phyloP scores from a whole-genome alignment of 1,139 yeast genomes.

The Geotrichum fermentans region DNA sequence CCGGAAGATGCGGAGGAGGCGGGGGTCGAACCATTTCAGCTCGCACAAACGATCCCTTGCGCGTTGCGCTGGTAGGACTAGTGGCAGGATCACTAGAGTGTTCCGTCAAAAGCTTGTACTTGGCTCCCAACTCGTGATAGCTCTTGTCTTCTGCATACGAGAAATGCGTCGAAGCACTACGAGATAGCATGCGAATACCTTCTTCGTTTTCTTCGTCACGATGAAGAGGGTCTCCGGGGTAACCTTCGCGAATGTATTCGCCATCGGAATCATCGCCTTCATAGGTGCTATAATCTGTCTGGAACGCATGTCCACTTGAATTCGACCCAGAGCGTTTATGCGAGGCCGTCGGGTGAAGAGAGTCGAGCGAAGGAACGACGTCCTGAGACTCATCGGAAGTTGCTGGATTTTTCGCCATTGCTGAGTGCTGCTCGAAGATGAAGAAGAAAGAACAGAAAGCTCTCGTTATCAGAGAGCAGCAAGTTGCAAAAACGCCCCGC shows the following conservation, averaged over 20 bases:
- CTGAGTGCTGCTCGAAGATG: neutral
- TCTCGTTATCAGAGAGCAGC: too few relatives aligned
- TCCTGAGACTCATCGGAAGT: conserved; percentile 9
- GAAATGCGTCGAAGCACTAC: conserved; percentile 37
- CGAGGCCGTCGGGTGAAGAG: neutral
- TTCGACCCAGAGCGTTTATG: neutral
- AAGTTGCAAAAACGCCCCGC: too few relatives aligned
- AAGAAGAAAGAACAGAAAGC: too few relatives aligned
- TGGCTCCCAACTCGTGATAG: conserved; percentile 66
- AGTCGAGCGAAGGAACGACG: conserved; percentile 5
- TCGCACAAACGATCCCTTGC: conserved; percentile 15
- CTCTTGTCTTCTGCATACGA: conserved; percentile 65
- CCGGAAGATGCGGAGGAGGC: conserved; percentile 25
- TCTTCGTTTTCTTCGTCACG: conserved; percentile 18
- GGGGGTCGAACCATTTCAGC: conserved; percentile 30
- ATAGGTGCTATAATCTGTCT: conserved; percentile 3
- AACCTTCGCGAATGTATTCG: conserved; percentile 4
- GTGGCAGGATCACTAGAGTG: neutral
- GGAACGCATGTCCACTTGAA: neutral
- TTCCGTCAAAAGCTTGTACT: conserved; percentile 50
- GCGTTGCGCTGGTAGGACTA: neutral
- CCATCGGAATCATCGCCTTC: conserved; percentile 14
- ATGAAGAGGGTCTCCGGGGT: conserved; percentile 5
- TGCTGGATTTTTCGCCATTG: neutral
- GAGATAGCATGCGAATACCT: conserved; percentile 18